A percentile compares a stretch with the other conserved stretches of the same genome.
Evolutionary conservation across 1,284 basidiomycete species (phyloP).

Genomic region (Vanrija humicola): DNA sequence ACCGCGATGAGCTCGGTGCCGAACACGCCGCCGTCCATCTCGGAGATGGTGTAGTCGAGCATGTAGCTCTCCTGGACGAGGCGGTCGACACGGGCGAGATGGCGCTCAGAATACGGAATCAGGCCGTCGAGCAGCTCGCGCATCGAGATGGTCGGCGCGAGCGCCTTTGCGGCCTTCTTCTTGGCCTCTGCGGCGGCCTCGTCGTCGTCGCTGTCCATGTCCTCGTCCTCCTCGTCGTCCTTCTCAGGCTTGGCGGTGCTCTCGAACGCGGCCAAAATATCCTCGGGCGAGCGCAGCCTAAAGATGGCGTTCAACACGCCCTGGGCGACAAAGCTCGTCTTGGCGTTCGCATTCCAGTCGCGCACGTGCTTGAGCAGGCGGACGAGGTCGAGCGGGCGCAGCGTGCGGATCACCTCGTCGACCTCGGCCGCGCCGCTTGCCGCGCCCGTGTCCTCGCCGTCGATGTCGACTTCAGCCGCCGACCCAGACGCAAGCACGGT

Average conservation of each 20-base stretch:
- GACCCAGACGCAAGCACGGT: slow-evolving; percentile 50
- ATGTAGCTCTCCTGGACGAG: slow-evolving; percentile 89
- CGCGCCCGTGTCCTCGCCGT: slow-evolving; percentile 1
- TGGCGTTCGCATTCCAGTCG: slow-evolving; percentile 90
- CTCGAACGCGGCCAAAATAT: slow-evolving; percentile 68
- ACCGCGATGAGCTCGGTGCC: slow-evolving; percentile 41
- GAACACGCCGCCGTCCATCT: slow-evolving; percentile 70
- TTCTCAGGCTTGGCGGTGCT: slow-evolving; percentile 26
- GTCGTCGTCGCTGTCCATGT: slow-evolving; percentile 30
- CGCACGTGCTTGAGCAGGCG: slow-evolving; percentile 77
- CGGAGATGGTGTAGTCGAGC: slow-evolving; percentile 82
- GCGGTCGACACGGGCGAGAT: slow-evolving; percentile 77
- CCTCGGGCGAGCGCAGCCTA: slow-evolving; percentile 66
- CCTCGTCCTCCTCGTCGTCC: slow-evolving; percentile 29
- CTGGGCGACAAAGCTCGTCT: slow-evolving; percentile 83
- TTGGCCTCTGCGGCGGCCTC: slow-evolving; percentile 19
- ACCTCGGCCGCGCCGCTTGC: slow-evolving; percentile 64
- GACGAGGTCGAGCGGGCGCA: slow-evolving; percentile 69
- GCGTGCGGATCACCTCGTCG: slow-evolving; percentile 73
- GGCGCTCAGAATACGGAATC: slow-evolving; percentile 90
- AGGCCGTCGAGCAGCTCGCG: slow-evolving; percentile 78
- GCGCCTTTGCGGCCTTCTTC: slow-evolving; percentile 9
- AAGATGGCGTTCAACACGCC: slow-evolving; percentile 76
- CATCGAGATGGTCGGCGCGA: slow-evolving; percentile 42
- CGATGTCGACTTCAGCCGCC: not conserved